A percentile compares a stretch with the other conserved stretches of the same genome.
These are phyloP conservation scores for Teratosphaeria zuluensis DNA, from an alignment of 2,329 filamentous ascomycete genomes.

Conservation along the genomic window DNA sequence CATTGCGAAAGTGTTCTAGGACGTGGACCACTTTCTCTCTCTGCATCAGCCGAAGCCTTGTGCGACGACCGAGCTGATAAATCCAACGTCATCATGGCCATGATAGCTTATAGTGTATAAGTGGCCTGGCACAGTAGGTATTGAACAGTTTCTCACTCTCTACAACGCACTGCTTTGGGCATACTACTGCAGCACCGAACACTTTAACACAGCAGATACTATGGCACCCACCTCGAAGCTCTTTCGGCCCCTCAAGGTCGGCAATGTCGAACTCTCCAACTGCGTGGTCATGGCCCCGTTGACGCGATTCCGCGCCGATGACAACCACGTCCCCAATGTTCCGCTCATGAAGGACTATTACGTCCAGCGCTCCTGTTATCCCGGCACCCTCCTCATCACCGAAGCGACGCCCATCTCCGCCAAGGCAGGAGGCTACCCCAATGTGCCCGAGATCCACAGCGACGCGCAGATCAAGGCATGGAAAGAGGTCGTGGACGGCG, in stretches of 20 bases:
- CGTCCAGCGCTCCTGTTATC: constrained; percentile 20
- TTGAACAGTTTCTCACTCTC: neutral
- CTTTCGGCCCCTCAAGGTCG: constrained; percentile 35
- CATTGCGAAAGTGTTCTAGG: too few relatives aligned
- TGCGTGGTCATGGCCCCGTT: constrained; percentile 49
- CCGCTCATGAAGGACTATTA: constrained; percentile 24
- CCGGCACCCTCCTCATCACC: constrained; percentile 25
- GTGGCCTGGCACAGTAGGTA: neutral
- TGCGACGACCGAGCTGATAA: neutral
- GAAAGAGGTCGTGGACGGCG: constrained; percentile 42
- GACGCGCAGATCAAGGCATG: constrained; percentile 38
- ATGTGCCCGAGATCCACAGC: constrained; percentile 19
- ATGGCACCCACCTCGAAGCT: constrained; percentile 13
- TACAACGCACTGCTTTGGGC: neutral
- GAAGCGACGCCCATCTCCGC: constrained; percentile 28
- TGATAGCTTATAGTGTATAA: neutral
- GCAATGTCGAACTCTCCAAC: constrained; percentile 32
- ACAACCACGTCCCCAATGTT: constrained; percentile 27
- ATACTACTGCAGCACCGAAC: neutral
- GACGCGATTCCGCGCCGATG: constrained; percentile 39
- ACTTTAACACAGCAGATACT: neutral
- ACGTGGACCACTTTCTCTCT: too few relatives aligned
- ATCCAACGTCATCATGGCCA: neutral
- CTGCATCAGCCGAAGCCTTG: too few relatives aligned
- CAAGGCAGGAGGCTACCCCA: constrained; percentile 18